These are phyloP conservation scores for Trametes meyenii DNA, from an alignment of 768 basidiomycete species.

Conservation along the genomic window DNA sequence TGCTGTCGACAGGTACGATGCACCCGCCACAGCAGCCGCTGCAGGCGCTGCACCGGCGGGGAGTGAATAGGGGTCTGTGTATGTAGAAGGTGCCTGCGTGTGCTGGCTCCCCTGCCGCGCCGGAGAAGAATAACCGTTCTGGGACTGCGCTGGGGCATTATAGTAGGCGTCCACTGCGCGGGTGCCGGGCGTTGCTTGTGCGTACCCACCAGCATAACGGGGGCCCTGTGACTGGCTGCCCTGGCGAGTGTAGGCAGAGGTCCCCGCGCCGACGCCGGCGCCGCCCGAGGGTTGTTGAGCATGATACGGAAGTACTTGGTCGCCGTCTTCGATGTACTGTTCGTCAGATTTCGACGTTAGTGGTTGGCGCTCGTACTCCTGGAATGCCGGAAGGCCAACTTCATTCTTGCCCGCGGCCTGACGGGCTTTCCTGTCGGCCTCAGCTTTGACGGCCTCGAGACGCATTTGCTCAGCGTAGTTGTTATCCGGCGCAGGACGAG, in stretches of 20 bases:
- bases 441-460: slow-evolving; percentile 84
- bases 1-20: slow-evolving; percentile 38
- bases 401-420: slow-evolving; percentile 52
- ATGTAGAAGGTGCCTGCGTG: slow-evolving; percentile 44
- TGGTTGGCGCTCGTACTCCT: slow-evolving; percentile 67
- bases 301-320: slow-evolving; percentile 26
- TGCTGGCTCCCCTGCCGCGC: slow-evolving; percentile 42
- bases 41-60: slow-evolving; percentile 25
- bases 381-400: slow-evolving; percentile 73
- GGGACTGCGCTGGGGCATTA: slow-evolving; percentile 37
- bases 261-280: slow-evolving; percentile 31
- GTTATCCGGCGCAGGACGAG: slow-evolving; percentile 26
- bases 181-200: slow-evolving; percentile 62
- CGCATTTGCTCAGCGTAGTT: slow-evolving; percentile 69
- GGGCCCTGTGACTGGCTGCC: slow-evolving; percentile 34
- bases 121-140: slow-evolving; percentile 24
- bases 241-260: slow-evolving; percentile 23
- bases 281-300: slow-evolving; percentile 22
- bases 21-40: slow-evolving; percentile 28
- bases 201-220: slow-evolving; percentile 57
- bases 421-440: slow-evolving; percentile 78
- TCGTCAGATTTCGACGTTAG: slow-evolving; percentile 65
- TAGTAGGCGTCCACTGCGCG: slow-evolving; percentile 82
- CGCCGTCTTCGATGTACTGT: slow-evolving; percentile 54
- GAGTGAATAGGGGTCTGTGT: slow-evolving; percentile 39